A percentile compares a stretch with the other conserved stretches of the same genome.
Conservation (phyloP, 176 grass and related monocot species). For the Cenchrus americanus region DNA sequence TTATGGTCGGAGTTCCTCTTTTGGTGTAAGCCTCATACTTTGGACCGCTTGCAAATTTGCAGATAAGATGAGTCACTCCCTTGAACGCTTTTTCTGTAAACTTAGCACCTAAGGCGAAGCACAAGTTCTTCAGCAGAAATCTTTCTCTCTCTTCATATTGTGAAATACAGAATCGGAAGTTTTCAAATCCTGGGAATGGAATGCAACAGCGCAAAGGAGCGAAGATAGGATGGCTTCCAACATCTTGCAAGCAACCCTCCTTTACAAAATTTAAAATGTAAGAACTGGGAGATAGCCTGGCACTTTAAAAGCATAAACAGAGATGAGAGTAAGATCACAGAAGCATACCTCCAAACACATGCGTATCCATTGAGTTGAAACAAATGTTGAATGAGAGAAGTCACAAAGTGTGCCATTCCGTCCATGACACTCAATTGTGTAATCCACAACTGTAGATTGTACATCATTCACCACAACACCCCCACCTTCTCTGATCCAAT, state of each 20-base stretch:
- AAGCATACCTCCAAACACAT: slow-evolving; percentile 81
- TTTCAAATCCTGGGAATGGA: slow-evolving; percentile 78
- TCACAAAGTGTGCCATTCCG: slow-evolving; percentile 36
- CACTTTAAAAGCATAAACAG: slow-evolving; percentile 22
- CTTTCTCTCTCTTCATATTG: slow-evolving; percentile 77
- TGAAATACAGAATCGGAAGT: slow-evolving; percentile 67
- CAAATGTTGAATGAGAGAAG: slow-evolving; percentile 59
- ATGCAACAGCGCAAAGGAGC: slow-evolving; percentile 77
- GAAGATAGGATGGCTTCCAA: slow-evolving; percentile 85
- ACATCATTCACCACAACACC: slow-evolving; percentile 61
- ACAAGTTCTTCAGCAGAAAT: slow-evolving; percentile 78
- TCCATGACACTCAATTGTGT: slow-evolving; percentile 77
- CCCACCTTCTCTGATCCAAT: slow-evolving; percentile 78
- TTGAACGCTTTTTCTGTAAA: slow-evolving; percentile 64
- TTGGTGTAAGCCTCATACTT: slow-evolving; percentile 76
- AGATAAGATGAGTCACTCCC: slow-evolving; percentile 79
- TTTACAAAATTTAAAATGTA: slow-evolving; percentile 50
- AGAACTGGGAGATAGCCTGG: slow-evolving; percentile 37
- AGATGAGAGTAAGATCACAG: slow-evolving; percentile 23
- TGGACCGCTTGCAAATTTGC: slow-evolving; percentile 71
- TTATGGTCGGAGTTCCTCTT: slow-evolving; percentile 60
- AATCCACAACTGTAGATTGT: slow-evolving; percentile 61
- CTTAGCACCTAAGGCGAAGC: slow-evolving; percentile 77
- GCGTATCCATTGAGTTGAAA: slow-evolving; percentile 93
- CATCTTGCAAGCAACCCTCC: slow-evolving; percentile 78